Conservation (phyloP, 345 rosid species). For the Sisymbrium altissimum region DNA sequence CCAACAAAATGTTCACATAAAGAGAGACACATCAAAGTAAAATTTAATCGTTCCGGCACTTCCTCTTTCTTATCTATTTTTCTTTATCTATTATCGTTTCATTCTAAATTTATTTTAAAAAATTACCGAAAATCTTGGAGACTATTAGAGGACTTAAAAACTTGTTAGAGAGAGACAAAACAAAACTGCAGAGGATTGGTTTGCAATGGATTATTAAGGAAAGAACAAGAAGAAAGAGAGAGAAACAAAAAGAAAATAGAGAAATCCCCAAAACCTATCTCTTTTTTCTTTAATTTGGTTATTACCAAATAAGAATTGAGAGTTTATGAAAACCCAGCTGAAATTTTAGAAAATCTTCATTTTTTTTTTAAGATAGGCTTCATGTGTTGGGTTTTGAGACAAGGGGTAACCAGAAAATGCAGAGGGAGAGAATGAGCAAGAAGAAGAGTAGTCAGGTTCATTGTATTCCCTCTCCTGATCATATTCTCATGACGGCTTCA, state of each 20-base stretch:
- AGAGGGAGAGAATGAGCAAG: conserved; percentile 37
- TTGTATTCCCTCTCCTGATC: conserved; percentile 32
- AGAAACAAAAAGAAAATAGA: background rate
- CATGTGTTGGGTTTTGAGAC: background rate
- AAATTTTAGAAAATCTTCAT: background rate
- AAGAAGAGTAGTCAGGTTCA: conserved; percentile 32
- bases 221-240: background rate
- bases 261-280: conserved; percentile 17
- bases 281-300: background rate
- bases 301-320: background rate
- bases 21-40: background rate
- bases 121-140: conserved; percentile 16
- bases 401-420: conserved; percentile 18
- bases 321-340: background rate
- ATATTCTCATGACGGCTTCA: conserved; percentile 34
- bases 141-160: conserved; percentile 27
- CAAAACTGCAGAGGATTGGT: conserved; percentile 20
- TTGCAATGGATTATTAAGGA: conserved; percentile 5
- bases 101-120: no score
- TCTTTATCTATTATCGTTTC: no score
- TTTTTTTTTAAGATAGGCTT: conserved; percentile 1
- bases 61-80: conserved; percentile 10
- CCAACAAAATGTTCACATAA: background rate
- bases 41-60: background rate
- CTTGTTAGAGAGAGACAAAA: conserved; percentile 9